Conservation (phyloP, 768 basidiomycete genomes). For the Boletellus sp. region DNA sequence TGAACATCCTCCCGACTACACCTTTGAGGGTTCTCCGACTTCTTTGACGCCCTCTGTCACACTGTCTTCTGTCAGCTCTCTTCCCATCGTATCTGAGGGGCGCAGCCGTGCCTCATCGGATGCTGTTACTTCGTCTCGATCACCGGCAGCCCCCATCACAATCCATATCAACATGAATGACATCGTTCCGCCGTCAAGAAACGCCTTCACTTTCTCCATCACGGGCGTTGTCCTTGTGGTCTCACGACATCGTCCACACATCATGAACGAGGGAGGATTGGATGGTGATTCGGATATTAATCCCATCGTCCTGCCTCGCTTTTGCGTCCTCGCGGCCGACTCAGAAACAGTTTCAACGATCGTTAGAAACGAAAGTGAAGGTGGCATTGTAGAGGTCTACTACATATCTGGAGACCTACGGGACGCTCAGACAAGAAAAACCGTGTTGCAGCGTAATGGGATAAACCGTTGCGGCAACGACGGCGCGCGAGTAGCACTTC, state of each 20-base stretch:
- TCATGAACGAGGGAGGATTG: slow-evolving; percentile 20
- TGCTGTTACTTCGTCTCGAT: slow-evolving; percentile 22
- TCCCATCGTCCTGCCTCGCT: slow-evolving; percentile 61
- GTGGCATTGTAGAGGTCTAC: slow-evolving; percentile 57
- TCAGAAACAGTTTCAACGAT: slow-evolving; percentile 53
- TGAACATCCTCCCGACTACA: slow-evolving; percentile 64
- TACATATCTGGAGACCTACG: slow-evolving; percentile 53
- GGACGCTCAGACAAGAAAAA: slow-evolving; percentile 60
- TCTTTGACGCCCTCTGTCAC: slow-evolving; percentile 45
- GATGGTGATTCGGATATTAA: slow-evolving; percentile 38
- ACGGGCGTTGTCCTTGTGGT: slow-evolving; percentile 62
- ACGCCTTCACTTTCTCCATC: slow-evolving; percentile 61
- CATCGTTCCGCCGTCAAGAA: slow-evolving; percentile 60
- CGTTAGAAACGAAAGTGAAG: slow-evolving; percentile 58
- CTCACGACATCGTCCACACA: slow-evolving; percentile 35
- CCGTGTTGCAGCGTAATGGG: slow-evolving; percentile 57
- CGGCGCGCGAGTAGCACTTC: slow-evolving; percentile 56
- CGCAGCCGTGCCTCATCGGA: slow-evolving; percentile 39
- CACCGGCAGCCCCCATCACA: slow-evolving; percentile 63
- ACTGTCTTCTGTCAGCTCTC: slow-evolving; percentile 39
- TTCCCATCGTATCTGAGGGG: slow-evolving; percentile 31
- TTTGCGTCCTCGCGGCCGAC: slow-evolving; percentile 67
- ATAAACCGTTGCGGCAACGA: slow-evolving; percentile 59
- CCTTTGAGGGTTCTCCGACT: slow-evolving; percentile 62
- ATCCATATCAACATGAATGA: slow-evolving; percentile 81